Evolutionary conservation across 2,329 filamentous ascomycete species (phyloP).

Genomic region (Fusarium papillatum): DNA sequence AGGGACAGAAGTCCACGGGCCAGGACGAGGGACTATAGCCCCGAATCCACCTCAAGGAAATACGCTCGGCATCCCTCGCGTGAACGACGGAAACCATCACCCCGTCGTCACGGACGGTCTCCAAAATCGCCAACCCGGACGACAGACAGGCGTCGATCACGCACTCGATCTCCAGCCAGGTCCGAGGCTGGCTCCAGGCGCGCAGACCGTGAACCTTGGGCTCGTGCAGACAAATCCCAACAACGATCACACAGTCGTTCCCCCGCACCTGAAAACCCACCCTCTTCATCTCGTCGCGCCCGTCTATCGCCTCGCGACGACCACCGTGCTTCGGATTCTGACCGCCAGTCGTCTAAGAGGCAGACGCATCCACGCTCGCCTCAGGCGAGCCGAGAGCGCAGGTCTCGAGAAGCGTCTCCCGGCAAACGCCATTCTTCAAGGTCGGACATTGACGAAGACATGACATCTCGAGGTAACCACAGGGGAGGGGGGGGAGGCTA

Average conservation of each 20-base stretch:
- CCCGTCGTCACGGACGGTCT: slow-evolving; percentile 47
- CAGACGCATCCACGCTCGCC: slow-evolving; percentile 46
- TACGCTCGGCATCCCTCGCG: slow-evolving; percentile 50
- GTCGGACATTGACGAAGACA: slow-evolving; percentile 65
- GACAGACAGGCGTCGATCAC: slow-evolving; percentile 40
- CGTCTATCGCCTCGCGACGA: slow-evolving; percentile 41
- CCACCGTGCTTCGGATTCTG: slow-evolving; percentile 34
- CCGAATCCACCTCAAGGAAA: slow-evolving; percentile 49
- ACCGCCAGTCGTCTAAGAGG: slow-evolving; percentile 38
- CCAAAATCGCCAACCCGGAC: slow-evolving; percentile 44
- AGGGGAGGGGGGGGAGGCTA: slow-evolving; percentile 53
- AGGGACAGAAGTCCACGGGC: slow-evolving; percentile 52
- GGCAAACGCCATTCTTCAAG: slow-evolving; percentile 57
- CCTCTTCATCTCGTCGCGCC: slow-evolving; percentile 34
- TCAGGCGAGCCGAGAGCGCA: slow-evolving; percentile 42
- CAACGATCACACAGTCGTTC: slow-evolving; percentile 44
- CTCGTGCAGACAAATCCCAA: slow-evolving; percentile 32
- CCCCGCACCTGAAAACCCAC: slow-evolving; percentile 33
- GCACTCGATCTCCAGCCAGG: slow-evolving; percentile 43
- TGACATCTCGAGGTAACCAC: slow-evolving; percentile 59
- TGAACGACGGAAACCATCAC: slow-evolving; percentile 47
- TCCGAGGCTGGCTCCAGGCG: slow-evolving; percentile 43
- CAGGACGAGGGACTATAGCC: slow-evolving; percentile 56
- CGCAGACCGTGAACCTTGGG: slow-evolving; percentile 41
- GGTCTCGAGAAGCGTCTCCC: slow-evolving; percentile 45